phyloP scores from a whole-genome alignment of 371 early-diverging fungal genomes.

The Mortierella sp. region DNA sequence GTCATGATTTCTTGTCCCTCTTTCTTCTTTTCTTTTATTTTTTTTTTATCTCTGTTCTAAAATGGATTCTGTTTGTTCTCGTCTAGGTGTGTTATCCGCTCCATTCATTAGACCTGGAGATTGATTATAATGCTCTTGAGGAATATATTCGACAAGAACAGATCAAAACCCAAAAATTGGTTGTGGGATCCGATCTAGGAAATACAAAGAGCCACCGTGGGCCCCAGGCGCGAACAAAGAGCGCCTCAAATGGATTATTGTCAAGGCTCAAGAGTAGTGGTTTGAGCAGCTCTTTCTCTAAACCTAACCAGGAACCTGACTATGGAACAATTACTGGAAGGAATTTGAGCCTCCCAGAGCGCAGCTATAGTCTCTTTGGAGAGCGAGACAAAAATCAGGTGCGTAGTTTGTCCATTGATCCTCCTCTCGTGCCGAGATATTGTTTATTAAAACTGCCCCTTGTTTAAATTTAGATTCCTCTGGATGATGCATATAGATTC shows the following conservation, averaged over 20 bases:
- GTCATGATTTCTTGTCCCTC: too few species aligned
- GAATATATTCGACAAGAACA: conserved; percentile 54
- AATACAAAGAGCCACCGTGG: conserved; percentile 7
- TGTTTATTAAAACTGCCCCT: background rate
- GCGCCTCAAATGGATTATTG: conserved; percentile 22
- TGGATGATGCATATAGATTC: conserved; percentile 60
- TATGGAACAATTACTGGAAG: conserved; percentile 38
- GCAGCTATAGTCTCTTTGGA: conserved; percentile 55
- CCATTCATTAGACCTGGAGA: conserved; percentile 29
- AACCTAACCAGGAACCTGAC: conserved; percentile 19
- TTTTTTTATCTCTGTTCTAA: background rate
- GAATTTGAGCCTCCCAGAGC: conserved; percentile 19
- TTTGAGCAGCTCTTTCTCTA: conserved; percentile 27
- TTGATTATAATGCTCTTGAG: conserved; percentile 46
- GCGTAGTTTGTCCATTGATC: background rate
- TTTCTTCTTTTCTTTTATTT: too few species aligned
- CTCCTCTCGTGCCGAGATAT: too few species aligned
- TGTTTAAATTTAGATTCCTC: conserved; percentile 21
- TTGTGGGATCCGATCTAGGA: conserved; percentile 2
- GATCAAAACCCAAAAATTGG: conserved; percentile 39
- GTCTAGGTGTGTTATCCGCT: conserved; percentile 48
- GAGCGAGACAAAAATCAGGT: conserved; percentile 52
- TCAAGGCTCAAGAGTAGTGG: conserved; percentile 34
- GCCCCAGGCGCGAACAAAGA: conserved; percentile 20
- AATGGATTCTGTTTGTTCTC: background rate